A percentile compares a stretch with the other conserved stretches of the same genome.
Evolutionary conservation across 169 alveolate species (phyloP).

Genomic region (Cryptosporidium bovis): DNA sequence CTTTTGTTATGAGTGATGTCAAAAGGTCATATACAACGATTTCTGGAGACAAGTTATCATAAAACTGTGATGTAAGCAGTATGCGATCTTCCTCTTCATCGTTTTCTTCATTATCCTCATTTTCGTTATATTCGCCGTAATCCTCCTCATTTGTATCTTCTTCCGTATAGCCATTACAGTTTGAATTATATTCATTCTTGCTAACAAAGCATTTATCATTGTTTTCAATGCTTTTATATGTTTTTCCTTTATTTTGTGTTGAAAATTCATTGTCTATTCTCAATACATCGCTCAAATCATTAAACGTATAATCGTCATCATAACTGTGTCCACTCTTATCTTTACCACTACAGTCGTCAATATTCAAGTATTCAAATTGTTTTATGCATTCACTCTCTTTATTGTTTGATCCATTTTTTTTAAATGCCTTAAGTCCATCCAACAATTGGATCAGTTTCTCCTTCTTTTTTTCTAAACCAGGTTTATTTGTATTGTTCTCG

Average conservation of each 20-base stretch:
- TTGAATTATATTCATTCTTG: background rate
- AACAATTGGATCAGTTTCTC: slow-evolving; percentile 13
- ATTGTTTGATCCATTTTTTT: background rate
- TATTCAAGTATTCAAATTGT: slow-evolving; percentile 48
- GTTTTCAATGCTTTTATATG: background rate
- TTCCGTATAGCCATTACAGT: background rate
- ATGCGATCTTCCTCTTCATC: slow-evolving; percentile 16
- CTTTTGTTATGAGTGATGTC: slow-evolving; percentile 47
- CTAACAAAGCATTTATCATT: background rate
- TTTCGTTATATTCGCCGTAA: background rate
- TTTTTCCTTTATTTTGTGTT: background rate
- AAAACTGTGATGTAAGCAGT: slow-evolving; percentile 30
- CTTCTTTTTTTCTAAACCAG: background rate
- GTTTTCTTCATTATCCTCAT: slow-evolving; percentile 18
- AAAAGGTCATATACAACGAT: slow-evolving; percentile 39
- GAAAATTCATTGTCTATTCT: background rate
- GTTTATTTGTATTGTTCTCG: background rate
- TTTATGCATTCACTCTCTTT: slow-evolving; percentile 9
- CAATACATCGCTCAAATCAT: too few species aligned
- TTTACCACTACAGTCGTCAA: background rate
- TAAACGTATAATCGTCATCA: background rate
- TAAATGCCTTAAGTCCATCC: background rate
- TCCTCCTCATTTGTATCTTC: slow-evolving; percentile 2
- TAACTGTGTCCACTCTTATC: background rate
- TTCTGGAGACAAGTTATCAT: slow-evolving; percentile 45